Percentiles rank a stretch among this genome's conserved stretches.
phyloP scores from a whole-genome alignment of 257 asterid species.

The Anisodus tanguticus region DNA sequence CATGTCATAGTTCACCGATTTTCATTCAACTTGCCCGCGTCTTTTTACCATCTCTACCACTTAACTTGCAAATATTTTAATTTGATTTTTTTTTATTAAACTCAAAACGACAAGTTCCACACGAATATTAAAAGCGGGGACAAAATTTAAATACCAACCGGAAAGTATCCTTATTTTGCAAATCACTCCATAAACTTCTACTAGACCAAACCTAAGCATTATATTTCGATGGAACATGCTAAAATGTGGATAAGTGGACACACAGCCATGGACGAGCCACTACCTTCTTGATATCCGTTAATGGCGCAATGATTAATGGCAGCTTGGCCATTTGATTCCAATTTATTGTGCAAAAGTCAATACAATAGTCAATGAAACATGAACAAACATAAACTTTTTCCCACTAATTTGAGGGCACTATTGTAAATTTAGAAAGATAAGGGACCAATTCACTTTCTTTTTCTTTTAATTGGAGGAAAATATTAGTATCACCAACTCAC shows the following conservation, averaged over 20 bases:
- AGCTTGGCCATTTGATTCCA: background rate
- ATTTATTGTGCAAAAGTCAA: background rate
- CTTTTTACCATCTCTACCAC: too few relatives aligned
- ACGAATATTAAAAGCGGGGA: too few relatives aligned
- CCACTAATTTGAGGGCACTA: background rate
- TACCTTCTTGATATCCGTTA: background rate
- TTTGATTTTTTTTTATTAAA: too few relatives aligned
- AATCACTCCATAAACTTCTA: too few relatives aligned
- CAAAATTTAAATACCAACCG: too few relatives aligned
- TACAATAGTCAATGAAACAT: background rate
- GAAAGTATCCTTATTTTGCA: too few relatives aligned
- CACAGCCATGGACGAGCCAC: background rate
- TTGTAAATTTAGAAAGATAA: background rate
- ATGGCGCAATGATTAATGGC: constrained; percentile 14
- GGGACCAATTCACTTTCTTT: background rate
- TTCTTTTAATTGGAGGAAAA: background rate
- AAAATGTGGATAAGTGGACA: background rate
- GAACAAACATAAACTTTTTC: background rate
- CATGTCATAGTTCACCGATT: background rate
- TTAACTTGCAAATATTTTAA: too few relatives aligned
- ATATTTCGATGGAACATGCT: background rate
- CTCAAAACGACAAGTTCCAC: too few relatives aligned
- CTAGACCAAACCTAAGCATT: too few relatives aligned
- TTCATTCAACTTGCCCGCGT: background rate
- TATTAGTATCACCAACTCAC: background rate